Evolutionary conservation across 2,329 filamentous ascomycete genomes (phyloP).

Genomic region (Sporothrix variecibatus): DNA sequence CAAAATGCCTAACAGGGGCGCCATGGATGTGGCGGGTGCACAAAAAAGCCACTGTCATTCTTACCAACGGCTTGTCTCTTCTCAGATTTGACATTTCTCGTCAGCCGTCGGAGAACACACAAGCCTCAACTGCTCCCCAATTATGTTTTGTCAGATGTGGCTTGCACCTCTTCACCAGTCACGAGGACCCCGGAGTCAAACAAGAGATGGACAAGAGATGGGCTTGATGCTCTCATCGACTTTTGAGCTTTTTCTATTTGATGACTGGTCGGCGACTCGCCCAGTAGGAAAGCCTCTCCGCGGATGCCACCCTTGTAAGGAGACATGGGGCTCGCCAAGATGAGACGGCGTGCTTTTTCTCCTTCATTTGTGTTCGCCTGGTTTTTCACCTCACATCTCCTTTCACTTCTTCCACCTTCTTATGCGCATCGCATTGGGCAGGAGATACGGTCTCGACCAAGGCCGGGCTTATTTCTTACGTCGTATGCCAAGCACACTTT

Average conservation of each 20-base stretch:
- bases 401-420: slow-evolving; percentile 1
- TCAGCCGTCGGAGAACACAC: slow-evolving; percentile 8
- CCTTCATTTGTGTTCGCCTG: neutral
- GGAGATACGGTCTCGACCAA: neutral
- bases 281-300: neutral
- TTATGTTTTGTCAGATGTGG: neutral
- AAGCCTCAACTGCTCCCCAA: neutral
- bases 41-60: slow-evolving; percentile 5
- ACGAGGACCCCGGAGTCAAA: neutral
- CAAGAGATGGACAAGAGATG: neutral
- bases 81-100: neutral
- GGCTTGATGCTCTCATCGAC: neutral
- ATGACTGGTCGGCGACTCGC: neutral
- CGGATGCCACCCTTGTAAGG: neutral
- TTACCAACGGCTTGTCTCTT: slow-evolving; percentile 15
- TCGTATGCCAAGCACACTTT: neutral
- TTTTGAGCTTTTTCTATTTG: neutral
- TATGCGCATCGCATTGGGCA: neutral
- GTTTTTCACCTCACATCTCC: neutral
- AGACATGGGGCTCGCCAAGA: neutral
- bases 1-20: neutral
- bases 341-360: neutral
- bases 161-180: neutral
- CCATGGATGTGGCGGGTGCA: slow-evolving; percentile 1
- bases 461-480: neutral